A percentile compares a stretch with the other conserved stretches of the same genome.
These are phyloP conservation scores for Hypocreales sp. DNA, from an alignment of 2,329 filamentous ascomycete species.

Conservation along the genomic window DNA sequence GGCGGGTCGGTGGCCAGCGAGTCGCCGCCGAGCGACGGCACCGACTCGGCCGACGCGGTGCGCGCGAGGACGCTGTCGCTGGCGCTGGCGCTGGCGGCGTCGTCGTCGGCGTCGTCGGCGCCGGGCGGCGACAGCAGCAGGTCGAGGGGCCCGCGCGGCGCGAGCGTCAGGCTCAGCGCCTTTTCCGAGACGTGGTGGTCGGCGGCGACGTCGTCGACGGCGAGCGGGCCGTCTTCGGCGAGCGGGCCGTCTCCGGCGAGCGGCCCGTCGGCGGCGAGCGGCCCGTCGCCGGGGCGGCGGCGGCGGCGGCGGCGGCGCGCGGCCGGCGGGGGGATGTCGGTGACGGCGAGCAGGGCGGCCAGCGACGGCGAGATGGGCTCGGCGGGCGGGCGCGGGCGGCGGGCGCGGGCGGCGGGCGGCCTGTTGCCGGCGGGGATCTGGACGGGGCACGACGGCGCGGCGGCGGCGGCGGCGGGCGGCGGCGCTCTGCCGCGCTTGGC, in stretches of 20 bases:
- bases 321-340: slow-evolving; percentile 37
- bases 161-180: slow-evolving; percentile 37
- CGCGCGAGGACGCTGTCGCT: slow-evolving; percentile 33
- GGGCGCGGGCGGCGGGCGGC: slow-evolving; percentile 22
- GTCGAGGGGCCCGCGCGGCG: slow-evolving; percentile 39
- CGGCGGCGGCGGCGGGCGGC: slow-evolving; percentile 9
- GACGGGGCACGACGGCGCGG: slow-evolving; percentile 20
- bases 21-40: slow-evolving; percentile 41
- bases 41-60: slow-evolving; percentile 43
- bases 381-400: slow-evolving; percentile 31
- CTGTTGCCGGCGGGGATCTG: slow-evolving; percentile 37
- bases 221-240: slow-evolving; percentile 16
- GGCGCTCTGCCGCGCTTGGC: slow-evolving; percentile 16
- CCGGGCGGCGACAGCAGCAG: slow-evolving; percentile 45
- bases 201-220: slow-evolving; percentile 39
- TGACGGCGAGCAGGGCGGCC: slow-evolving; percentile 44
- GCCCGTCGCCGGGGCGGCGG: slow-evolving; percentile 6
- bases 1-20: slow-evolving; percentile 34
- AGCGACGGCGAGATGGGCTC: slow-evolving; percentile 43
- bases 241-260: background rate
- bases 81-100: slow-evolving; percentile 32
- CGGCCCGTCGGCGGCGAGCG: background rate
- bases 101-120: slow-evolving; percentile 40
- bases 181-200: slow-evolving; percentile 41
- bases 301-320: slow-evolving; percentile 12